Base-by-base conservation (phyloP, 441 rosid species). In the Syzygium syzygioides region DNA sequence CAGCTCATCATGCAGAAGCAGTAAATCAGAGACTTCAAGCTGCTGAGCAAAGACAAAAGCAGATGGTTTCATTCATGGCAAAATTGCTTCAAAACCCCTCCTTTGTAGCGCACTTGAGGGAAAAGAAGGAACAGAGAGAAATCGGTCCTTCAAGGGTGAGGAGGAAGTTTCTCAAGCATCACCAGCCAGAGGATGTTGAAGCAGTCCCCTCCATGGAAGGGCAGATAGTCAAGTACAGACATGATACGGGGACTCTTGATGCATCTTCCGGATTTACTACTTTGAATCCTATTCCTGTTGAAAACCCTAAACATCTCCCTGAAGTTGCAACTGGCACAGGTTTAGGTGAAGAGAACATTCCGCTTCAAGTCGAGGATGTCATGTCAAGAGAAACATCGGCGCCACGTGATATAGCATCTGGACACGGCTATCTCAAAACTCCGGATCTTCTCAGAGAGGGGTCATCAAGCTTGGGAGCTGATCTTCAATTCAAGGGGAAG, bases 11-110 rank as follows among this genome's bases (percentile, higher is more conserved):
- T 66, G 86, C 95, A 86, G 92, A 94, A 90, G 90, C 87, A 13
- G 95, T 96, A 83, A 93, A 93, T 86, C 90, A 92, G 89, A 96
- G 96, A 91, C 93, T 98, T 87, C 94, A 93, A 91, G 94, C 91
- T 88, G 98, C 98, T 25, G 98, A 97, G 92, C 91, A 91, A 83
- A 90, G 94, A 85, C 99, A 97, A 94, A 95, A 95, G 92, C 98
- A 94, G 87, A 94, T 97, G 97, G 91, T 96, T 87, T 95, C 97
- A 0, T 98, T 97, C 93, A 91, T 98, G 88, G 97, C 95, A 17
- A 96, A 95, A 91, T 87, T 95, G 90, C 91, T 97, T 85, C 96
- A 95, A 87, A 96, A 95, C 86, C 98, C 96, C 7, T 90, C 91
- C 66, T 95, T 96, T 89, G 26, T 96, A 89, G 94, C 94, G 34